Evolutionary conservation across 768 basidiomycete genomes (phyloP), one percentile per base, ranked within the genome.

Genomic region (Scleroderma citrinum): DNA sequence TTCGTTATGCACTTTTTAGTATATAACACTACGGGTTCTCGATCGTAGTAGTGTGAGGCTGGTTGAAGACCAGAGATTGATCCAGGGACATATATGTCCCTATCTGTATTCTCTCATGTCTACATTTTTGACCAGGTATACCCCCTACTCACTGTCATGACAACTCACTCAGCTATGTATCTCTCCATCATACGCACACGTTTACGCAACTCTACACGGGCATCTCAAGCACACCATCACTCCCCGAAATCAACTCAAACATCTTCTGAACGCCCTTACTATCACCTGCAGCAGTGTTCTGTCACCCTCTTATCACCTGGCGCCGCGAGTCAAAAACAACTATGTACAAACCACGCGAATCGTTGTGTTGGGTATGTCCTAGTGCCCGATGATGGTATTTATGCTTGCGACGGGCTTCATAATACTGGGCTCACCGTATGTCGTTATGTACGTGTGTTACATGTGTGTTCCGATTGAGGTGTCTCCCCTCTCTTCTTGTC

Each of bases 301-400:
- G 31, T 59, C 75, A 17, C 73, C 89, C 10, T 69, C 78, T 5
- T 79, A 87, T 43, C 63, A 67, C 11, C 62, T 92, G 44, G 59
- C 66, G 2, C 74, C 85, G 4, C 77, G 76, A 48, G 71, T 74
- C 49, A 80, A 74, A 61, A 72, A 80, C 58, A 69, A 59, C 44
- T 92, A 84, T 63, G n/a, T 90, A 85, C 61, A 71, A 81, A 24
- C 81, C 85, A 21, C 77, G 63, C 29, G 78, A 89, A 62, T 79
- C 81, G 14, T 92, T 92, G 53, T 88, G 21, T 48, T 85, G 49
- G 79, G 71, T 45, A 89, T 92, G 85, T 71, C 91, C 59, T 78
- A 83, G 49, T 91, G 81, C 60, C 88, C 88, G 7, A 90, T 92
- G 88, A 85, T 87, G 75, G 67, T 92, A 49, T 74, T 90, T 63